phyloP scores from a whole-genome alignment of 495 filamentous ascomycete genomes.

The Hypoxylon lienhwacheense region DNA sequence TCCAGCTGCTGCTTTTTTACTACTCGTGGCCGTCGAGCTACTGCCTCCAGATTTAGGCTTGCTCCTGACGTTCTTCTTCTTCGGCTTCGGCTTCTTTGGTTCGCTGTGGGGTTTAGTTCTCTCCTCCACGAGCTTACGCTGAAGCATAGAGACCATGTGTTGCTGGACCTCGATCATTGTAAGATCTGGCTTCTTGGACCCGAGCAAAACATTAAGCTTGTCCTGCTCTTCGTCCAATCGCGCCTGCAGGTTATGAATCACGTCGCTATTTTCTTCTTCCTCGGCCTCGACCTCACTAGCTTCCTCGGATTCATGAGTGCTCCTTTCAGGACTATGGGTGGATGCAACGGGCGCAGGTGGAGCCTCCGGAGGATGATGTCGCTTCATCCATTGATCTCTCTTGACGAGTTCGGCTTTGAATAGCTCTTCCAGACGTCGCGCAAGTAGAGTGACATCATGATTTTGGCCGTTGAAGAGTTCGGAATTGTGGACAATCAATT shows the following conservation, averaged over 20 bases:
- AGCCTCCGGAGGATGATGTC: constrained; percentile 64
- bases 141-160: constrained; percentile 49
- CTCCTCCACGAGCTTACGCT: constrained; percentile 53
- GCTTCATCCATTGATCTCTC: constrained; percentile 75
- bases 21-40: constrained; percentile 11
- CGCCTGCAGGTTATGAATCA: constrained; percentile 34
- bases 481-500: constrained; percentile 85
- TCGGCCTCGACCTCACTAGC: constrained; percentile 46
- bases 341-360: constrained; percentile 45
- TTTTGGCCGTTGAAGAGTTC: constrained; percentile 83
- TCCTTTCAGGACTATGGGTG: constrained; percentile 49
- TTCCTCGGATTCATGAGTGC: constrained; percentile 63
- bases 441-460: constrained; percentile 72
- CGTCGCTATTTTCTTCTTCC: constrained; percentile 36
- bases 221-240: constrained; percentile 58
- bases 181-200: constrained; percentile 68
- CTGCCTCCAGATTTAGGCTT: constrained; percentile 33
- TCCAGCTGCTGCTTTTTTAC: constrained; percentile 39
- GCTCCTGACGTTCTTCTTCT: constrained; percentile 44
- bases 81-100: constrained; percentile 42
- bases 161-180: constrained; percentile 60
- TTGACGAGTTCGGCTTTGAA: constrained; percentile 73
- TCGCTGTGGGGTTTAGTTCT: constrained; percentile 49
- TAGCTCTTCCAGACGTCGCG: constrained; percentile 67
- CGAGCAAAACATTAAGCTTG: constrained; percentile 67